Percentiles rank a stretch among this genome's conserved stretches.
Conservation (phyloP, 768 basidiomycete genomes). For the Phlegmacium glaucopus region DNA sequence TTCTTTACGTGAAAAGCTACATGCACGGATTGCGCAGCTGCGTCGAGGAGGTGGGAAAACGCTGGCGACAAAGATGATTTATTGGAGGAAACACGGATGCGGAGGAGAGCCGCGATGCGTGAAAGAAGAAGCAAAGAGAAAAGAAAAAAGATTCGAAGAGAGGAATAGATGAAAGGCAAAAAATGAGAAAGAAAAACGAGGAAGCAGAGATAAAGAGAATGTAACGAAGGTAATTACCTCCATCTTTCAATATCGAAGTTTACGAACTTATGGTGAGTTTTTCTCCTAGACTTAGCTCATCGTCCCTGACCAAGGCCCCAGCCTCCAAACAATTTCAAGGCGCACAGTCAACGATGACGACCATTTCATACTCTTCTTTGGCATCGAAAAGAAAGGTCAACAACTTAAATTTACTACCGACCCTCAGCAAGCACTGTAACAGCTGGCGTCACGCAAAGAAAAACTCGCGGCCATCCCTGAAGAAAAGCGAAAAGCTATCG, state of each 20-base stretch:
- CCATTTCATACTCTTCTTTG: conserved; percentile 65
- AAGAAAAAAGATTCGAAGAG: conserved; percentile 71
- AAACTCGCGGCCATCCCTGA: conserved; percentile 75
- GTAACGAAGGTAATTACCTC: conserved; percentile 48
- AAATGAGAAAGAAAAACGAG: conserved; percentile 32
- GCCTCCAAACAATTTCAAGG: conserved; percentile 25
- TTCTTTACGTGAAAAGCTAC: conserved; percentile 67
- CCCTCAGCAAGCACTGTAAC: conserved; percentile 80
- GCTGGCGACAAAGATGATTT: conserved; percentile 75
- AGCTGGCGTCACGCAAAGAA: conserved; percentile 73
- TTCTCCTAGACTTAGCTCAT: conserved; percentile 62
- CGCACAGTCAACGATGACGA: conserved; percentile 45
- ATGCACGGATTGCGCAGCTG: conserved; percentile 70
- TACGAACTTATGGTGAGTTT: neutral
- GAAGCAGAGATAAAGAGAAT: conserved; percentile 38
- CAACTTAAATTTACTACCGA: conserved; percentile 72
- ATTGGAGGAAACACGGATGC: conserved; percentile 71
- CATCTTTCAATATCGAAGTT: neutral
- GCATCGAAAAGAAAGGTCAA: conserved; percentile 48
- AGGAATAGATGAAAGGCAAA: conserved; percentile 54
- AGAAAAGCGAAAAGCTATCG: conserved; percentile 75
- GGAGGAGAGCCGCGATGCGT: conserved; percentile 78
- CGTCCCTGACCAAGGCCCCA: conserved; percentile 51
- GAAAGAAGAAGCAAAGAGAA: conserved; percentile 85
- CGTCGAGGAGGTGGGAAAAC: conserved; percentile 43